Percentiles rank a stretch among this genome's conserved stretches.
These are phyloP conservation scores for Hypoxylon sp. DNA, from an alignment of 2,329 filamentous ascomycete genomes.

Conservation along the genomic window DNA sequence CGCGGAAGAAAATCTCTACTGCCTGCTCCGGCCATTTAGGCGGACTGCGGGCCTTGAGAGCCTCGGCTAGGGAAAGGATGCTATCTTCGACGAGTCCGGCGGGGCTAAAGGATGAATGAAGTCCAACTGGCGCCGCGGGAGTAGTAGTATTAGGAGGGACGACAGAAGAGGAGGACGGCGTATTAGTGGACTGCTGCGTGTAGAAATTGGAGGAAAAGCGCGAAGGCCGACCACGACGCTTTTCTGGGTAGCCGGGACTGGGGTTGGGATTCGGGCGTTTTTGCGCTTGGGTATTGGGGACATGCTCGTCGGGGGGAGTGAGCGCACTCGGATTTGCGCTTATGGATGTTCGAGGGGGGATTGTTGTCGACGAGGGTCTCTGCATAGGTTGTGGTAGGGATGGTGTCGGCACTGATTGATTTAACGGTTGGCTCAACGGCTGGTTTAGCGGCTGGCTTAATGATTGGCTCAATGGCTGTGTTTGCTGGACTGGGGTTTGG, in stretches of 20 bases:
- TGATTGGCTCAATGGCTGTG: conserved; percentile 42
- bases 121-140: conserved; percentile 39
- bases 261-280: conserved; percentile 51
- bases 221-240: conserved; percentile 54
- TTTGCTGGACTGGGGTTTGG: conserved; percentile 41
- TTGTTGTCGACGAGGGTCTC: conserved; percentile 55
- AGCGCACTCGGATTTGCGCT: conserved; percentile 61
- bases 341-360: conserved; percentile 60
- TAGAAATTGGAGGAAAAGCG: conserved; percentile 55
- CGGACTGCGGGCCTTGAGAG: conserved; percentile 57
- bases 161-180: conserved; percentile 33
- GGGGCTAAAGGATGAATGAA: conserved; percentile 45
- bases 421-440: conserved; percentile 35
- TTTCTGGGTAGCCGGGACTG: conserved; percentile 45
- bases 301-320: conserved; percentile 69
- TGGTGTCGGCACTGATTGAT: conserved; percentile 46
- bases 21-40: conserved; percentile 71
- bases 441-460: conserved; percentile 37
- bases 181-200: conserved; percentile 50
- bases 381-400: conserved; percentile 49
- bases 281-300: conserved; percentile 60
- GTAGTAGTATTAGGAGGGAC: conserved; percentile 23
- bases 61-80: conserved; percentile 59
- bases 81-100: conserved; percentile 56
- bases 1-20: conserved; percentile 71